phyloP scores from a whole-genome alignment of 192 early-diverging fungal species.

The Pilobolus umbonatus region DNA sequence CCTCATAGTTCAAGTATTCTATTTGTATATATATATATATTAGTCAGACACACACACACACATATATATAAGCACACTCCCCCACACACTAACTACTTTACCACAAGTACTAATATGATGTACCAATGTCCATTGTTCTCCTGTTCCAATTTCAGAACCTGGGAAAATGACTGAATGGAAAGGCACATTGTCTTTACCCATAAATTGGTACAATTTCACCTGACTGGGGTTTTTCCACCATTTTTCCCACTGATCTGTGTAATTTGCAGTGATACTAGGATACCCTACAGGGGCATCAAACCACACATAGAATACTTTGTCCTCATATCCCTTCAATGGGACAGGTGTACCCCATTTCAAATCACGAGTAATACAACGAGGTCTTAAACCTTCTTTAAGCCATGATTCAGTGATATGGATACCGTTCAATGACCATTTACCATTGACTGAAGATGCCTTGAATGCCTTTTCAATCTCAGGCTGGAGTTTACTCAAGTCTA shows the following conservation, averaged over 20 bases:
- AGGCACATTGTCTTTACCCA: constrained; percentile 99
- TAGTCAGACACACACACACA: constrained; percentile 8
- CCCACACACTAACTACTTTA: constrained; percentile 22
- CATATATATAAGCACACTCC: not conserved
- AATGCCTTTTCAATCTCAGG: constrained; percentile 71
- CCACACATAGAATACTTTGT: constrained; percentile 99
- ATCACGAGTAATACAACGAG: constrained; percentile 96
- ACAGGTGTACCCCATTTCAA: constrained; percentile 98
- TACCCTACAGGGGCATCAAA: constrained; percentile 99
- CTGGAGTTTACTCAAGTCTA: constrained; percentile 81
- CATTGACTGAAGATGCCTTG: constrained; percentile 60
- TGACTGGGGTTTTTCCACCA: constrained; percentile 99
- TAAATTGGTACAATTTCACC: constrained; percentile 97
- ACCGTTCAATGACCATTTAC: constrained; percentile 83
- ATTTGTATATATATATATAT: constrained; percentile 4
- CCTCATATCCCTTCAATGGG: constrained; percentile 74
- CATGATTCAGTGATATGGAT: constrained; percentile 85
- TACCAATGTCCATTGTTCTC: constrained; percentile 87
- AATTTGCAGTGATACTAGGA: constrained; percentile 94
- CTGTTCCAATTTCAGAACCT: constrained; percentile 76
- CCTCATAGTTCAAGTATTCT: constrained; percentile 98
- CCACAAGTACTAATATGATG: constrained; percentile 90
- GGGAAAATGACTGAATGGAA: constrained; percentile 99
- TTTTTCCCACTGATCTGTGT: constrained; percentile 89
- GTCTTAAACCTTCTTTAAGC: constrained; percentile 89